phyloP scores from a whole-genome alignment of 441 rosid genomes.

The Oxalis stricta region DNA sequence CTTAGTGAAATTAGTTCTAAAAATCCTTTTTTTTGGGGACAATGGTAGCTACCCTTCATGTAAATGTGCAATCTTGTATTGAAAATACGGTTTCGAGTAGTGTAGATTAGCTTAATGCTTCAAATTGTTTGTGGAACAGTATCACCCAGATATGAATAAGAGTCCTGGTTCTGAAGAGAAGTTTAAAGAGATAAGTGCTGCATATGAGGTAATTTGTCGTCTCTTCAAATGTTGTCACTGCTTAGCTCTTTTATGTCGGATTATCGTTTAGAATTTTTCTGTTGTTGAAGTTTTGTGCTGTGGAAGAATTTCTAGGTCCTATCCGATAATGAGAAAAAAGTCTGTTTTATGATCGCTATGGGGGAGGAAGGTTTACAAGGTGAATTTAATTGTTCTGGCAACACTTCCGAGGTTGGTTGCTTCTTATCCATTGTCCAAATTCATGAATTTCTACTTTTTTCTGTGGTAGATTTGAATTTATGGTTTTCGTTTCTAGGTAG shows the following conservation, averaged over 20 bases:
- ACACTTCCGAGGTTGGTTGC: conserved; percentile 20
- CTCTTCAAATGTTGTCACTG: conserved; percentile 1
- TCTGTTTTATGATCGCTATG: conserved; percentile 74
- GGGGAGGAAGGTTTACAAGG: conserved; percentile 68
- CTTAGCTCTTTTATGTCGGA: not conserved
- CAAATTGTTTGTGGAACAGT: no score
- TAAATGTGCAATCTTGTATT: no score
- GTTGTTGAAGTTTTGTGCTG: conserved; percentile 7
- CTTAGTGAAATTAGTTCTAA: no score
- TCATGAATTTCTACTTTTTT: not conserved
- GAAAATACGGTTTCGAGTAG: no score
- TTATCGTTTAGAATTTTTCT: not conserved
- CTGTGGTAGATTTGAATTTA: not conserved
- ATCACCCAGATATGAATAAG: conserved; percentile 81
- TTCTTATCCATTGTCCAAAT: not conserved
- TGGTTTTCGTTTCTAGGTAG: conserved; percentile 37
- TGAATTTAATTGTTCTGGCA: conserved; percentile 36
- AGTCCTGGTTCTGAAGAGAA: conserved; percentile 78
- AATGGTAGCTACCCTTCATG: no score
- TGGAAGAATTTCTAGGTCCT: conserved; percentile 59
- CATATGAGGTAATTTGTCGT: conserved; percentile 57
- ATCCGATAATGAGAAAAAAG: conserved; percentile 89
- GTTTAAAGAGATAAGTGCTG: conserved; percentile 91
- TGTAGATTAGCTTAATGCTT: no score
- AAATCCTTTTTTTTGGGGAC: no score